Evolutionary conservation across 169 alveolate genomes (phyloP), one percentile per base, ranked within the genome.

Genomic region (Blepharisma undulans): DNA sequence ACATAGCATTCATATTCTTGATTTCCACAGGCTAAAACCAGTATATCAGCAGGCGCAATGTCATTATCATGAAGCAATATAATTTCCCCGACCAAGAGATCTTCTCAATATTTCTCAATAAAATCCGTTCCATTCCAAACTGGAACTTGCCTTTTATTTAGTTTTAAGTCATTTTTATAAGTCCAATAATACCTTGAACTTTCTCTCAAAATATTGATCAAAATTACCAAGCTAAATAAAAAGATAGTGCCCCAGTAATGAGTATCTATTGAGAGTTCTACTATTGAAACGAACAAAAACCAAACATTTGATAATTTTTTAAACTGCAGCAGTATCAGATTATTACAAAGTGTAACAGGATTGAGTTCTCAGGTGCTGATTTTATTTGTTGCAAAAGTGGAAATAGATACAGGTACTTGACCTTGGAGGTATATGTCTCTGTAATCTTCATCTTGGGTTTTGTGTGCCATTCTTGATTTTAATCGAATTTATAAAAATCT

Each of bases 1-100:
- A 79, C 61, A 33, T 29, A 79, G 60, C 87, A 79, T 33, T n/a
- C 61, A 4, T n/a, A 25, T 79, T 25, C 34, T n/a, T 79, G 29
- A 4, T 22, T 79, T 12, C 72, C 61, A 33, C 61, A 79, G 18
- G 61, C 61, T 33, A 79, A 33, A 27, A 25, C 87, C 34, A 79
- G 80, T 59, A 82, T 29, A 92, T 98, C 99, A 21, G 98, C 98
- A n/a, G 99, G 99, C 6, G 96, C 95, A 81, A 98, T 93, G 89
- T 98, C 94, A 91, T 97, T 96, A 71, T 97, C 95, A 78, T 94
- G 82, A 76, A 99, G 93, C 78, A 96, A 94, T 21, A 99, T 97
- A 4, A 98, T 94, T 90, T 98, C 99, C 12, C 99, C 99, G 21
- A 96, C 99, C 5, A 32, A 82, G 16, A 82, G 36, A 22, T 82